Evolutionary conservation across 805 yeast species (phyloP), one percentile per base, ranked within the genome.

Genomic region (Starmerella apicola): DNA sequence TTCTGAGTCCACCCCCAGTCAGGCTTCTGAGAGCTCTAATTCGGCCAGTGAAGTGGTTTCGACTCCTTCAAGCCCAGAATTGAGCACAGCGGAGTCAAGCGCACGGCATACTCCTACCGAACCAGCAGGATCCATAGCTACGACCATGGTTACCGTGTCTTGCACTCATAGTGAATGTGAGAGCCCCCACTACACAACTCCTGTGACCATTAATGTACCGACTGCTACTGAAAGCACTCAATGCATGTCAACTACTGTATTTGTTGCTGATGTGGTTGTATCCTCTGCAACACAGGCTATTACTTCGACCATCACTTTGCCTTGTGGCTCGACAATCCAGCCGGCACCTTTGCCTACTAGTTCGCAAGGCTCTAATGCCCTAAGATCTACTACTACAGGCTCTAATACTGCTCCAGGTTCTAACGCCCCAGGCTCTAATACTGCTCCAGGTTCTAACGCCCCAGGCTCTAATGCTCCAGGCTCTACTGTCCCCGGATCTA

Each of bases 161-260:
- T 42, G 45, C 34, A 42, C 45, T 5, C 42, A 42, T 16, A 33
- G 12, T 13, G 25, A 33, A 17, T 42, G 45, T 20, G 31, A 27
- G 17, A 9, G 16, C n/a, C 13, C 38, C 5, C 12, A 23, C 7
- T 26, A 27, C 36, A 34, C 39, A 6, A 38, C 45, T 5, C 29
- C 27, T 3, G 25, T 42, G 6, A 24, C 43, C 3, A 17, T 42
- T 13, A 19, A 5, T 5, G 34, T 42, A 3, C 45, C 42, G 5
- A 35, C 43, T 3, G 21, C 38, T 10, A 32, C 40, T 10, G 13
- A 22, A 3, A 12, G 38, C 22, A 39, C 34, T 21, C 44, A 43
- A 28, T 37, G 39, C 27, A 37, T 37, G 42, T 34, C 38, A 4
- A 21, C 38, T 8, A 32, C 38, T 8, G 29, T 31, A 1, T 20